Evolutionary conservation across 2,329 filamentous ascomycete species (phyloP), one percentile per base, ranked within the genome.

Genomic region (Verticillium zaregamsianum): DNA sequence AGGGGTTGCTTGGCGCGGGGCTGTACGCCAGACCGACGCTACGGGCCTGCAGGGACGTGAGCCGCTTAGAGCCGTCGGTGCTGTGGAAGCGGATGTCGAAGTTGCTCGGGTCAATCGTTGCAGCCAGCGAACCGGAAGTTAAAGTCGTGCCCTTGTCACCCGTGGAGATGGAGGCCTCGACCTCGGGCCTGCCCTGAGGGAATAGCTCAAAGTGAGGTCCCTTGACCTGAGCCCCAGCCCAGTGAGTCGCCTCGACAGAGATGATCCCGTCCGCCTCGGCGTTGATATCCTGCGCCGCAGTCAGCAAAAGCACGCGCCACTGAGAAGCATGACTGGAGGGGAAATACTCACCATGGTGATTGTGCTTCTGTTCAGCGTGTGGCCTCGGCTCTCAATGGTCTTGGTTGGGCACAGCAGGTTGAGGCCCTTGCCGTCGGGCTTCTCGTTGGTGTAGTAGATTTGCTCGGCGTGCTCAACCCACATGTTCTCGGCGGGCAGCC

Each of bases 401-500:
- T 74, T 80, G 2, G 80, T 84, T 5, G 85, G 84, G 66, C 84
- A 87, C 2, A 87, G 75, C 37, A 87, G 75, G 33, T 75, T 80
- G 59, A 86, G 63, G n/a, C 77, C 77, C 63, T 80, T 80, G 20
- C 77, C 75, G 64, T 76, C 77, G 31, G 78, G 72, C 2, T 74
- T 78, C 59, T 82, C 71, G 3, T 79, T 79, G 61, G 80, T 72
- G 28, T 78, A 77, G 66, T 83, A 82, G 17, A 90, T 77, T 64
- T 90, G 86, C 72, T 90, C 87, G 37, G 87, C 88, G 67, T 89
- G 89, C 69, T 89, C 85, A 31, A 87, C 79, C 58, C 79, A 78
- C 70, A 87, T 81, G 64, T 81, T 83, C 72, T 86, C 82, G 61
- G 83, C 85, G 52, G 82, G 79, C 57, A 89, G 77, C 88, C 88